These are phyloP conservation scores for Hypoxylon crocopeplum DNA, from an alignment of 495 filamentous ascomycete genomes.

Conservation along the genomic window DNA sequence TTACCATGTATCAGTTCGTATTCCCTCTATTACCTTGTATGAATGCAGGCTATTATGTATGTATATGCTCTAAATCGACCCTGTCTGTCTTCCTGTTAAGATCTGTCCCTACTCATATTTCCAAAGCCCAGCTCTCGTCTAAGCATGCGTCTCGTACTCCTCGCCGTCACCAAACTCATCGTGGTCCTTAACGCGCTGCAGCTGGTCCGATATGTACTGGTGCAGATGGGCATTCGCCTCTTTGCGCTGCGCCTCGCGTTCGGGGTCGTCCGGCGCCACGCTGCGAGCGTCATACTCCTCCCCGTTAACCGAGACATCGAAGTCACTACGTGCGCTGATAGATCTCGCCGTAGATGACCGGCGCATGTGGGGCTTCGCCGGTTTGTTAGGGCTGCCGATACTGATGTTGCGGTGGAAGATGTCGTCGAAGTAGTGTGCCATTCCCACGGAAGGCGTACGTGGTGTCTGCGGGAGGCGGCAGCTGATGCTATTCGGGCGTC, in stretches of 20 bases:
- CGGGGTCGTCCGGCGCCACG: conserved; percentile 40
- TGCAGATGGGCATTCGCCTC: conserved; percentile 70
- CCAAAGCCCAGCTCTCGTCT: conserved; percentile 14
- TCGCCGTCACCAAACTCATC: conserved; percentile 49
- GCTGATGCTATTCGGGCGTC: conserved; percentile 66
- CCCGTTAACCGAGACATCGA: conserved; percentile 55
- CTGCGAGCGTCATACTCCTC: conserved; percentile 44
- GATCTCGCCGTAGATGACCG: conserved; percentile 84
- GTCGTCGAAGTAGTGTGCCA: conserved; percentile 94
- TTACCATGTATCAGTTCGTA: no score
- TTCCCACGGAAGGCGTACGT: conserved; percentile 79
- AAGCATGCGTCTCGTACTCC: conserved; percentile 59
- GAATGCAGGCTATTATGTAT: conserved; percentile 33
- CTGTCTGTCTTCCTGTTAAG: background rate
- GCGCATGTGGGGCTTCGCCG: conserved; percentile 63
- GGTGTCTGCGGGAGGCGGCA: conserved; percentile 94
- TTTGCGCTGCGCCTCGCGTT: conserved; percentile 50
- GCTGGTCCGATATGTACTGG: conserved; percentile 73
- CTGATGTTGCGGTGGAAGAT: conserved; percentile 67
- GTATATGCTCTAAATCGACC: conserved; percentile 14
- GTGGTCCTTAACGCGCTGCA: conserved; percentile 63
- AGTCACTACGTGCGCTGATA: conserved; percentile 88
- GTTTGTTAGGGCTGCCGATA: conserved; percentile 42
- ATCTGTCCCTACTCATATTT: background rate
- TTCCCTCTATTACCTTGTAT: conserved; percentile 12